Evolutionary conservation across 2,329 filamentous ascomycete species (phyloP).

Genomic region (Claviceps maximensis): DNA sequence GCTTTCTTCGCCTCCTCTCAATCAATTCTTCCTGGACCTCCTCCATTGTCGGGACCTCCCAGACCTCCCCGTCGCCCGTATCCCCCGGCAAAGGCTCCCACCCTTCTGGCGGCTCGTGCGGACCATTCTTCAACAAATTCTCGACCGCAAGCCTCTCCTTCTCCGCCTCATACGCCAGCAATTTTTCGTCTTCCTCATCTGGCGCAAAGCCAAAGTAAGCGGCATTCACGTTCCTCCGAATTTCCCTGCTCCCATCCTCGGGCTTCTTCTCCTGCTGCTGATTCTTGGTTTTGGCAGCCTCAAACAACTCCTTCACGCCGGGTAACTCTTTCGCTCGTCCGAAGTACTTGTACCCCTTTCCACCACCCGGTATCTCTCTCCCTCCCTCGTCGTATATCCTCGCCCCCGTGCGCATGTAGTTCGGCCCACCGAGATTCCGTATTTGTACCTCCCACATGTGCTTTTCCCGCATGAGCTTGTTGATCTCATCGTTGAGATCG

Average conservation of each 20-base stretch:
- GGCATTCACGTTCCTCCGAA: slow-evolving; percentile 71
- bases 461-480: slow-evolving; percentile 97
- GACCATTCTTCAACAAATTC: slow-evolving; percentile 45
- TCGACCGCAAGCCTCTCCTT: slow-evolving; percentile 76
- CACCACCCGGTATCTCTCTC: slow-evolving; percentile 57
- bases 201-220: slow-evolving; percentile 92
- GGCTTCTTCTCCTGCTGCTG: slow-evolving; percentile 54
- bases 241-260: slow-evolving; percentile 53
- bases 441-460: slow-evolving; percentile 99
- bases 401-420: slow-evolving; percentile 72
- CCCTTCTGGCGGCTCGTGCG: slow-evolving; percentile 44
- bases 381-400: slow-evolving; percentile 64
- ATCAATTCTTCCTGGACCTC: slow-evolving; percentile 93
- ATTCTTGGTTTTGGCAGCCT: slow-evolving; percentile 52
- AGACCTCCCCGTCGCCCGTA: slow-evolving; percentile 64
- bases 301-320: slow-evolving; percentile 92
- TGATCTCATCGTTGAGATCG: slow-evolving; percentile 98
- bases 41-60: slow-evolving; percentile 74
- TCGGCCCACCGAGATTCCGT: slow-evolving; percentile 85
- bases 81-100: slow-evolving; percentile 88
- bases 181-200: slow-evolving; percentile 74
- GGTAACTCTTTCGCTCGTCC: slow-evolving; percentile 80
- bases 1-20: slow-evolving; percentile 66
- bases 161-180: slow-evolving; percentile 67
- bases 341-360: slow-evolving; percentile 90